phyloP scores from a whole-genome alignment of 1,284 basidiomycete species.

The Marasmius fiardii region DNA sequence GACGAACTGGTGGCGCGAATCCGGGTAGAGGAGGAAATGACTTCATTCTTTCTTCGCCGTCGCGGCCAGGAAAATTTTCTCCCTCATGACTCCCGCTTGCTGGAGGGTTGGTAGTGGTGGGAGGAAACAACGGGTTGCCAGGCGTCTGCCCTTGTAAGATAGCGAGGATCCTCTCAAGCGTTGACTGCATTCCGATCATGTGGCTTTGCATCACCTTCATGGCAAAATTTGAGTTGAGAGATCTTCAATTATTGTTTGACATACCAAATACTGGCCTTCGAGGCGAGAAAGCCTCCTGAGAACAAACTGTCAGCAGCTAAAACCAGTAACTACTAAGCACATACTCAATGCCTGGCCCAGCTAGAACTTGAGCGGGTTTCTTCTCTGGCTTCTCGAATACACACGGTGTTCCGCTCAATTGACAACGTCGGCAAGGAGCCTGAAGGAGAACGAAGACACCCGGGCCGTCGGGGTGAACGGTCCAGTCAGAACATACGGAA shows the following conservation, averaged over 20 bases:
- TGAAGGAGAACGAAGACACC: slow-evolving; percentile 33
- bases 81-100: not conserved
- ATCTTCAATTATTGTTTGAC: slow-evolving; percentile 19
- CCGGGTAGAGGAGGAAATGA: slow-evolving; percentile 82
- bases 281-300: slow-evolving; percentile 74
- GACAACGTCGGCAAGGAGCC: slow-evolving; percentile 88
- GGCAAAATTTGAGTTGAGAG: not conserved
- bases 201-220: slow-evolving; percentile 81
- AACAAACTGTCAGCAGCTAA: slow-evolving; percentile 19
- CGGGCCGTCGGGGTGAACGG: slow-evolving; percentile 64
- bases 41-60: slow-evolving; percentile 30
- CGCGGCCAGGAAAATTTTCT: not conserved
- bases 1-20: slow-evolving; percentile 80
- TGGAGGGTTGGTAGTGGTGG: not conserved
- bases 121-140: slow-evolving; percentile 28
- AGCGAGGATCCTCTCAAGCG: slow-evolving; percentile 73
- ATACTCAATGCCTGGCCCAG: slow-evolving; percentile 71
- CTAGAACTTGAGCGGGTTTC: slow-evolving; percentile 60
- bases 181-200: slow-evolving; percentile 88
- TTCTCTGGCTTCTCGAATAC: slow-evolving; percentile 93
- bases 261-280: slow-evolving; percentile 79
- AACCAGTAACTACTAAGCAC: slow-evolving; percentile 24
- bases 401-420: slow-evolving; percentile 78
- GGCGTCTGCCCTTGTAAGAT: slow-evolving; percentile 56
- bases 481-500: slow-evolving; percentile 41